These are phyloP conservation scores for Podaxis mareebaensis DNA, from an alignment of 768 basidiomycete genomes.

Conservation along the genomic window DNA sequence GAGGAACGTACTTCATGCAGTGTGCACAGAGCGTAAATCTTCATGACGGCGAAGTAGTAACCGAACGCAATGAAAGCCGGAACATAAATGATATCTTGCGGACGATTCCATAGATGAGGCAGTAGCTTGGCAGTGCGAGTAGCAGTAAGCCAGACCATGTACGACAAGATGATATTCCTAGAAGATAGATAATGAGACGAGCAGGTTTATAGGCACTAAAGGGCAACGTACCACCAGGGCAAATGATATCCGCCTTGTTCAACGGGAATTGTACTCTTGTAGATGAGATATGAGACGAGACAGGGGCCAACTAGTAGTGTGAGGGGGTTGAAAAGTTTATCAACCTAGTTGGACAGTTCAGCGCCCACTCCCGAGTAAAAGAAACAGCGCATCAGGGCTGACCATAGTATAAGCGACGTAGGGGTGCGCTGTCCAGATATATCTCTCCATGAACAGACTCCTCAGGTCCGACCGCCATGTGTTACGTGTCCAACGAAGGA, in stretches of 20 bases:
- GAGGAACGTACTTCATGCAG: conserved; percentile 73
- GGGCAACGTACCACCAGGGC: conserved; percentile 69
- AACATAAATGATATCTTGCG: conserved; percentile 76
- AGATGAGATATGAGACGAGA: conserved; percentile 75
- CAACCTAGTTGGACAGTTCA: conserved; percentile 49
- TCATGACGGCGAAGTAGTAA: conserved; percentile 95
- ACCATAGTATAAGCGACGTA: conserved; percentile 96
- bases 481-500: conserved; percentile 90
- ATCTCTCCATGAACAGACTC: conserved; percentile 83
- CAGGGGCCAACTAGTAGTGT: conserved; percentile 84
- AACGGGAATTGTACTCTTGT: conserved; percentile 72
- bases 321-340: conserved; percentile 84
- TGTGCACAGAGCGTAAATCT: conserved; percentile 86
- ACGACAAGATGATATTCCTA: conserved; percentile 72
- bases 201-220: neutral
- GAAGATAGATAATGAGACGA: conserved; percentile 2
- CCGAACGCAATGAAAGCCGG: conserved; percentile 89
- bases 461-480: conserved; percentile 92
- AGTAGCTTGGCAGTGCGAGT: conserved; percentile 80
- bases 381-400: conserved; percentile 47
- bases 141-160: conserved; percentile 69
- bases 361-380: neutral
- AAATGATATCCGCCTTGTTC: conserved; percentile 76
- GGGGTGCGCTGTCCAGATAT: conserved; percentile 88
- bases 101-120: conserved; percentile 78